Conservation (phyloP, 352 stramenopile species). For the Phytophthora sp. region DNA sequence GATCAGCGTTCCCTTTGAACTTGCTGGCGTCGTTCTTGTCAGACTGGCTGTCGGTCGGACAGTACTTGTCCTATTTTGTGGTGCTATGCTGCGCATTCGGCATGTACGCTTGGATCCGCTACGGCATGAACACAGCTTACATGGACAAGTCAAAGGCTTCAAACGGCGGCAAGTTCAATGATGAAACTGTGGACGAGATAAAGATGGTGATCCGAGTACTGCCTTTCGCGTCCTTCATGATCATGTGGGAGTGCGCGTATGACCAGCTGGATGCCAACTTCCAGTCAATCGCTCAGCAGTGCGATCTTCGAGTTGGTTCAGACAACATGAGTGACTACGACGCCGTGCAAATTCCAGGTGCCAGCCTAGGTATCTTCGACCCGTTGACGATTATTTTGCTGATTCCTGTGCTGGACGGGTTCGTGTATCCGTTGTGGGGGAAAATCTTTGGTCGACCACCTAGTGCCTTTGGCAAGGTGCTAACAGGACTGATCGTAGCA, state of each 20-base stretch:
- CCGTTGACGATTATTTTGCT: conserved; percentile 84
- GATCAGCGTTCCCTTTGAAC: conserved; percentile 70
- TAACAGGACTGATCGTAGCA: conserved; percentile 74
- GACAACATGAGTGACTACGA: conserved; percentile 35
- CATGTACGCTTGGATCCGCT: conserved; percentile 87
- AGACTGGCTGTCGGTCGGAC: conserved; percentile 49
- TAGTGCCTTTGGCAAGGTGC: conserved; percentile 82
- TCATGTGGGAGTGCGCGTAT: conserved; percentile 90
- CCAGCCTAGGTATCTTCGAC: conserved; percentile 87
- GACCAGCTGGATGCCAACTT: conserved; percentile 90
- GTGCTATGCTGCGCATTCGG: conserved; percentile 70
- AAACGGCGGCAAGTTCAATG: conserved; percentile 80
- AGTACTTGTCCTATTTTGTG: conserved; percentile 80
- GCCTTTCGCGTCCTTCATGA: conserved; percentile 89
- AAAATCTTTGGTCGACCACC: conserved; percentile 57
- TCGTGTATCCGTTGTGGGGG: conserved; percentile 77
- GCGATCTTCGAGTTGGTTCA: conserved; percentile 62
- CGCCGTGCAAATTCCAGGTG: conserved; percentile 69
- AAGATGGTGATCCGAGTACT: conserved; percentile 87
- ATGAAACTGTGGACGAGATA: conserved; percentile 85
- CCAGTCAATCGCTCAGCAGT: conserved; percentile 88
- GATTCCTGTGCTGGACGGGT: conserved; percentile 74
- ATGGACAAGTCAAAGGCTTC: conserved; percentile 89
- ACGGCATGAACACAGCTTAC: conserved; percentile 79
- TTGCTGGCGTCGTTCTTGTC: conserved; percentile 78